These are phyloP conservation scores for Suillus weaverae DNA, from an alignment of 768 basidiomycete species.

Conservation along the genomic window DNA sequence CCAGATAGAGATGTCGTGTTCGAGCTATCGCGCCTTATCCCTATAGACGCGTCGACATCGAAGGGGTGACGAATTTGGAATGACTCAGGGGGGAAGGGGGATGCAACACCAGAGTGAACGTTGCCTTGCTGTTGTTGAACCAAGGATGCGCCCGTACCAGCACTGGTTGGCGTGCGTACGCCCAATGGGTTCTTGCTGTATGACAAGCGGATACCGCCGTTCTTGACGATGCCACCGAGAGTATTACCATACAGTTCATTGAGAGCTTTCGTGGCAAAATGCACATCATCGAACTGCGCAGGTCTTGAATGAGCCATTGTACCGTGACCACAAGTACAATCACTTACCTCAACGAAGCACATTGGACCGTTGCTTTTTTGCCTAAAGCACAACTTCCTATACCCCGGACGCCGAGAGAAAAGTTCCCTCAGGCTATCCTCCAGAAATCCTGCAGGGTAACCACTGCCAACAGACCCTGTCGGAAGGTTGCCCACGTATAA, in stretches of 20 bases:
- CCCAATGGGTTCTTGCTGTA: conserved; percentile 99
- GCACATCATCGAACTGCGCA: conserved; percentile 85
- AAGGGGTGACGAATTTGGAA: conserved; percentile 33
- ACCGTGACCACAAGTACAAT: not conserved
- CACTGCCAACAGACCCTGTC: conserved; percentile 67
- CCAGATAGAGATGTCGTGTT: conserved; percentile 24
- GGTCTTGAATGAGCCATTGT: not conserved
- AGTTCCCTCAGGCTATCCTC: conserved; percentile 85
- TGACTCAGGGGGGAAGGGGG: conserved; percentile 29
- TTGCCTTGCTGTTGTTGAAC: conserved; percentile 27
- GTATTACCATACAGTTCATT: conserved; percentile 88
- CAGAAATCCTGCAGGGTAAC: conserved; percentile 76
- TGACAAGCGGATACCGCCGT: conserved; percentile 92
- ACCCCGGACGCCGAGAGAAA: conserved; percentile 80
- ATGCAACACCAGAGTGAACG: conserved; percentile 21
- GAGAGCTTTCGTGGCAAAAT: conserved; percentile 81
- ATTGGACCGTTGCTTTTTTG: conserved; percentile 98
- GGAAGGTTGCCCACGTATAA: conserved; percentile 99
- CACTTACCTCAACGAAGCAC: conserved; percentile 94
- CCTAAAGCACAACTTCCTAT: conserved; percentile 88
- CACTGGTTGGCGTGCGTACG: conserved; percentile 76
- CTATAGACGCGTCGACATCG: conserved; percentile 24
- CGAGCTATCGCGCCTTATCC: conserved; percentile 26
- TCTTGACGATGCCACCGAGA: conserved; percentile 90
- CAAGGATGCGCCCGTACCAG: conserved; percentile 26